Evolutionary conservation across 2,329 filamentous ascomycete genomes (phyloP).

Genomic region (Decorospora gaudefroyi): DNA sequence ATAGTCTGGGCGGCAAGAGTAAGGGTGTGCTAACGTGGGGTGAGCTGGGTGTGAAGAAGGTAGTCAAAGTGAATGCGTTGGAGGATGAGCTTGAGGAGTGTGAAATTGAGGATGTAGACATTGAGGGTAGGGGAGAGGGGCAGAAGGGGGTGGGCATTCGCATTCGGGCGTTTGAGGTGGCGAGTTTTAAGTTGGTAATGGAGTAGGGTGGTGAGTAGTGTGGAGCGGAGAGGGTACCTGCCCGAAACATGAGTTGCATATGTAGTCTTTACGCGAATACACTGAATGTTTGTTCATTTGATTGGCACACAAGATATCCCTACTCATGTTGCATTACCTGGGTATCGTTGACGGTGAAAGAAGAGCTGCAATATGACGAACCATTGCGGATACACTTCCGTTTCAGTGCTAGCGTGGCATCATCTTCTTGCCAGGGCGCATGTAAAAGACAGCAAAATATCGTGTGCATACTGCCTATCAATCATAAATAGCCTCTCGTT

Average conservation of each 20-base stretch:
- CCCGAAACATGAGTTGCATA: no score
- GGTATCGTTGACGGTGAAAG: no score
- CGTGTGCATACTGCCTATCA: neutral
- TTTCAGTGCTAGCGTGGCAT: constrained; percentile 1
- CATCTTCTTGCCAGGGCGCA: constrained; percentile 3
- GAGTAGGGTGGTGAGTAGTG: constrained; percentile 4
- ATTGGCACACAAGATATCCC: no score
- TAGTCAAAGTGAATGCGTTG: constrained; percentile 81
- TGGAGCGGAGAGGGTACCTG: no score
- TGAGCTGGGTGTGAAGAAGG: constrained; percentile 71
- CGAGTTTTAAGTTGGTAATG: constrained; percentile 68
- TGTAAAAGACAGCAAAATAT: constrained; percentile 1
- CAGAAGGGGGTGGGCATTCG: constrained; percentile 57
- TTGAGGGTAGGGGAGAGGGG: constrained; percentile 55
- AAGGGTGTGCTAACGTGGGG: constrained; percentile 70
- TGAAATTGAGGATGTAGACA: constrained; percentile 35
- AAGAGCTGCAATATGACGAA: no score
- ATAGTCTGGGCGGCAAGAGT: constrained; percentile 80
- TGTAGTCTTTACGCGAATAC: no score
- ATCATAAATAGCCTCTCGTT: neutral
- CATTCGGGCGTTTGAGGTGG: constrained; percentile 82
- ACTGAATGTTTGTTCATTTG: no score
- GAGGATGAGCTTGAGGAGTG: constrained; percentile 77
- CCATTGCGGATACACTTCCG: constrained; percentile 13
- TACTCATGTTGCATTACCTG: no score